phyloP scores from a whole-genome alignment of 2,329 filamentous ascomycete species.

The Berkeleyomyces basicola region DNA sequence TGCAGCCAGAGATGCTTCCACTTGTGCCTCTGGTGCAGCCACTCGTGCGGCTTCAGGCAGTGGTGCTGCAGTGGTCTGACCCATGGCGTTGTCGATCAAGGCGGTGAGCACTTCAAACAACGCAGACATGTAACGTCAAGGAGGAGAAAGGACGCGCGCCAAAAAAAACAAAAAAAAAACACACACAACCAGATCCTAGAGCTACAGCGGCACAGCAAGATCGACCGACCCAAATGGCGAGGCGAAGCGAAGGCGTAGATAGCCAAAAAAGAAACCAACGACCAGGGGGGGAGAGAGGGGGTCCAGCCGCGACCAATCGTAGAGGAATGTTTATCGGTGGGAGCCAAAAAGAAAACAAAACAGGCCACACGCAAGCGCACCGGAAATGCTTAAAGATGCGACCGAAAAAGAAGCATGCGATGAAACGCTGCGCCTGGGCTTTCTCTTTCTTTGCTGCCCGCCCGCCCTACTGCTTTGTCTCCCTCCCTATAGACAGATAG shows the following conservation, averaged over 20 bases:
- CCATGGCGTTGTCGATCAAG: slow-evolving; percentile 1
- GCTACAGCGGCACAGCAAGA: neutral
- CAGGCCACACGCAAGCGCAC: neutral
- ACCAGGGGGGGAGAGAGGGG: neutral
- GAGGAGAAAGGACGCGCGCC: neutral
- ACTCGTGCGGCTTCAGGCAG: neutral
- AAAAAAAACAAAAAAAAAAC: no score
- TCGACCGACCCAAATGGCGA: neutral
- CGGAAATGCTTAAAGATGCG: neutral
- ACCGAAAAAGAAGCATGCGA: neutral
- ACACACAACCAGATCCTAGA: neutral
- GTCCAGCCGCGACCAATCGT: no score
- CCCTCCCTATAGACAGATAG: neutral
- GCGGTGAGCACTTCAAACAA: neutral
- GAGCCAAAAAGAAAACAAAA: neutral
- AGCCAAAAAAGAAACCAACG: neutral
- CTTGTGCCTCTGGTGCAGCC: neutral
- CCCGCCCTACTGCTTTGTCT: no score
- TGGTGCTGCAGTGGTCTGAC: neutral
- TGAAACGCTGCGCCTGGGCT: neutral
- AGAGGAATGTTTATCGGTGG: neutral
- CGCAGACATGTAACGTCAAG: neutral
- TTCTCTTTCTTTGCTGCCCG: neutral
- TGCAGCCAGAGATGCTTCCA: neutral
- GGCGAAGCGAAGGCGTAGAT: neutral